Percentiles rank a stretch among this genome's conserved stretches.
phyloP scores from a whole-genome alignment of 352 stramenopile species.

The Phytophthora kernoviae region DNA sequence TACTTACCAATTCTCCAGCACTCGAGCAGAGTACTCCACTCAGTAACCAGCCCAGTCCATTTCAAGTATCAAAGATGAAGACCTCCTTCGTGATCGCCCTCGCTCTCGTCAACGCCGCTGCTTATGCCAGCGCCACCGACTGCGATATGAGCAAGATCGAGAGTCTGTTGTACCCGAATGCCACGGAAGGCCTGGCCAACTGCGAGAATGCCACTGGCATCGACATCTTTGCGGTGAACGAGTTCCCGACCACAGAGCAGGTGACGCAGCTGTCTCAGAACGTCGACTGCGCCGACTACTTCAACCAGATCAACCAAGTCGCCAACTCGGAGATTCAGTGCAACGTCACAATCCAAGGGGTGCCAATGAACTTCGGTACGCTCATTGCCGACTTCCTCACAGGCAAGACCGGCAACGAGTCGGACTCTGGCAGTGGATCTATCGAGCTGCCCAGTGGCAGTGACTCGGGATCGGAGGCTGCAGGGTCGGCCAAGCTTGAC shows the following conservation, averaged over 20 bases:
- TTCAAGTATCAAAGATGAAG: constrained; percentile 40
- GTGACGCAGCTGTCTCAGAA: constrained; percentile 57
- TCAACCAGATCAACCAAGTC: constrained; percentile 77
- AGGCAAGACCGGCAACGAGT: constrained; percentile 70
- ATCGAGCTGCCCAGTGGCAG: constrained; percentile 33
- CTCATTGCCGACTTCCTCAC: constrained; percentile 65
- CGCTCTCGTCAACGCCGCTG: constrained; percentile 24
- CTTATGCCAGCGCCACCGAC: constrained; percentile 33
- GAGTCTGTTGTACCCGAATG: constrained; percentile 59
- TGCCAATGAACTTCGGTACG: constrained; percentile 48
- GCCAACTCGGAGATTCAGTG: constrained; percentile 69
- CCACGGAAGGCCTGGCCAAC: constrained; percentile 48
- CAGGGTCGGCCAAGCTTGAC: constrained; percentile 17
- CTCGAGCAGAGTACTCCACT: constrained; percentile 25
- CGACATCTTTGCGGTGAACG: constrained; percentile 55
- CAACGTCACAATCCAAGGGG: constrained; percentile 51
- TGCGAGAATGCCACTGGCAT: constrained; percentile 51
- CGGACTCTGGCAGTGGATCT: constrained; percentile 39
- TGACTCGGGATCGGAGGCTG: constrained; percentile 18
- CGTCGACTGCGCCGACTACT: constrained; percentile 62
- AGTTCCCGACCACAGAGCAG: constrained; percentile 61
- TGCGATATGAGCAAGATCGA: constrained; percentile 65
- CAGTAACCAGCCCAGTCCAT: not conserved
- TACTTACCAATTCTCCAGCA: constrained; percentile 24
- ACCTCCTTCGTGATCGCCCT: constrained; percentile 23